phyloP scores from a whole-genome alignment of 805 yeast species.

The Starmera pachycereana region DNA sequence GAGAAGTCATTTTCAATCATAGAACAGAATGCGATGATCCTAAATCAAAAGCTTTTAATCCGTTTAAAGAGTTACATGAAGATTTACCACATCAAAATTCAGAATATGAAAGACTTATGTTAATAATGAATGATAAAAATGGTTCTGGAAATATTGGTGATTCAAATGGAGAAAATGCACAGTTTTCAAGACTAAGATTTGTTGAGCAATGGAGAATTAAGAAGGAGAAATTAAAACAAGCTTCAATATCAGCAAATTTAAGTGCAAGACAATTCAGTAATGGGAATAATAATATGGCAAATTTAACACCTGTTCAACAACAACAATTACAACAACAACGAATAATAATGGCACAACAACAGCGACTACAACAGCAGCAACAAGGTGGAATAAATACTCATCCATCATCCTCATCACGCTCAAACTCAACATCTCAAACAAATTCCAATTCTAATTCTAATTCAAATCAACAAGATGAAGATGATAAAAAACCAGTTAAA shows the following conservation, averaged over 20 bases:
- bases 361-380: constrained; percentile 19
- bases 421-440: constrained; percentile 20
- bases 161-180: constrained; percentile 29
- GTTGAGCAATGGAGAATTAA: constrained; percentile 78
- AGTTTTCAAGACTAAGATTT: constrained; percentile 79
- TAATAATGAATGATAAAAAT: constrained; percentile 42
- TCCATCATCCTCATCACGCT: neutral
- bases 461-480: constrained; percentile 8
- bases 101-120: constrained; percentile 88
- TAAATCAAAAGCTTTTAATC: constrained; percentile 29
- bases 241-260: constrained; percentile 21
- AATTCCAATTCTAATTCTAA: constrained; percentile 9
- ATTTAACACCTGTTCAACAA: constrained; percentile 22
- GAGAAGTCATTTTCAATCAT: constrained; percentile 25
- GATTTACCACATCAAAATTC: constrained; percentile 67
- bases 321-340: constrained; percentile 19
- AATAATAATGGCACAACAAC: constrained; percentile 18
- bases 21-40: constrained; percentile 29
- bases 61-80: constrained; percentile 47
- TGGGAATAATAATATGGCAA: constrained; percentile 10
- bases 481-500: constrained; percentile 11
- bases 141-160: constrained; percentile 26
- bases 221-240: constrained; percentile 42
- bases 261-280: constrained; percentile 9
- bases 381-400: constrained; percentile 12